Percentiles rank a stretch among this genome's conserved stretches.
phyloP scores from a whole-genome alignment of 441 rosid genomes.

The Biscutella laevigata region DNA sequence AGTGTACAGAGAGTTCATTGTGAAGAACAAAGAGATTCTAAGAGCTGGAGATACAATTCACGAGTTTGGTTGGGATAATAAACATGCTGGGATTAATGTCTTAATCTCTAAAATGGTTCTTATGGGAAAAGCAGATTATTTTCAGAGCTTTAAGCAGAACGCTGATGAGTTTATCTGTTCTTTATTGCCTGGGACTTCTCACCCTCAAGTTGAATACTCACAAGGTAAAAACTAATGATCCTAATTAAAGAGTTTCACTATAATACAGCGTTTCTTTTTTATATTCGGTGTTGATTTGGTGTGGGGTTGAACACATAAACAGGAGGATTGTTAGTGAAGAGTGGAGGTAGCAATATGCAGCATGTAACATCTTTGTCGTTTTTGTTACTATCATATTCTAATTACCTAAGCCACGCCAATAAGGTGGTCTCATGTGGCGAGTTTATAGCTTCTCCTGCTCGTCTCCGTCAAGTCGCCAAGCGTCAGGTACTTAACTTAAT shows the following conservation, averaged over 20 bases:
- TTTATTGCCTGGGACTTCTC: constrained; percentile 70
- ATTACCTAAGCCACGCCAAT: constrained; percentile 47
- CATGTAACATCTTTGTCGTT: constrained; percentile 69
- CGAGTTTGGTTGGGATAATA: constrained; percentile 76
- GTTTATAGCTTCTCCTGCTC: constrained; percentile 38
- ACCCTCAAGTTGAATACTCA: constrained; percentile 77
- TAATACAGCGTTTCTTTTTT: background rate
- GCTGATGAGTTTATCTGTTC: constrained; percentile 90
- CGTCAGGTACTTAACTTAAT: constrained; percentile 37
- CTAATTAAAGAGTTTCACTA: background rate
- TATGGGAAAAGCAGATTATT: constrained; percentile 77
- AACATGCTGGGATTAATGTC: constrained; percentile 51
- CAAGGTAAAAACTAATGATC: constrained; percentile 42
- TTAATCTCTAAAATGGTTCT: constrained; percentile 65
- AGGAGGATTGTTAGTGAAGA: constrained; percentile 66
- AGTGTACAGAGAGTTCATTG: constrained; percentile 32
- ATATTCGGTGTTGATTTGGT: background rate
- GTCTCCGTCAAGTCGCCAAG: constrained; percentile 49
- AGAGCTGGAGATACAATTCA: constrained; percentile 33
- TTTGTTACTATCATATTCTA: constrained; percentile 47
- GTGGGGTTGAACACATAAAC: background rate
- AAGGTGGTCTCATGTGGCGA: constrained; percentile 48
- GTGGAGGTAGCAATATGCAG: constrained; percentile 76
- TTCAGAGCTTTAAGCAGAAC: constrained; percentile 65
- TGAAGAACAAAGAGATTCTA: constrained; percentile 27